These are phyloP conservation scores for Calocybe gambosa DNA, from an alignment of 1,284 basidiomycete species.

Conservation along the genomic window DNA sequence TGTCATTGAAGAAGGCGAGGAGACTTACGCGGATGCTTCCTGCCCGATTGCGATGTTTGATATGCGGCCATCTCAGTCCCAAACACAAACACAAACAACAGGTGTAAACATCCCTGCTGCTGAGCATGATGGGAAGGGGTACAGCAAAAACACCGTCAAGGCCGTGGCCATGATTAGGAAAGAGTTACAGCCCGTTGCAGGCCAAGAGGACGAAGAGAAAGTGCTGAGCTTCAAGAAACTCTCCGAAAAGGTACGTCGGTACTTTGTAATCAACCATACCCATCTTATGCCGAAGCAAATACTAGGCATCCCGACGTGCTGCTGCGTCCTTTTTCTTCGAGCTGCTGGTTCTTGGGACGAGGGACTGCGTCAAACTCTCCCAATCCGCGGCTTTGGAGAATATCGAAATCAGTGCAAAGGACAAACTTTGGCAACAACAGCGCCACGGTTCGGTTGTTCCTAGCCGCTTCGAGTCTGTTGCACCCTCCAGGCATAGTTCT, in stretches of 20 bases:
- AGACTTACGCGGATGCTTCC: constrained; percentile 59
- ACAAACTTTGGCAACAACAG: constrained; percentile 76
- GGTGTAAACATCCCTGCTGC: constrained; percentile 30
- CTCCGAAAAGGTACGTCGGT: constrained; percentile 59
- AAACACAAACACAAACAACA: constrained; percentile 22
- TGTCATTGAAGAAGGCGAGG: constrained; percentile 47
- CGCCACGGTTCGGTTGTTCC: constrained; percentile 44
- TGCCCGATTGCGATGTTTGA: constrained; percentile 86
- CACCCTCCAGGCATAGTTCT: constrained; percentile 18
- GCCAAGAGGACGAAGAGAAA: constrained; percentile 46
- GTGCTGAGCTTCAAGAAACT: constrained; percentile 68
- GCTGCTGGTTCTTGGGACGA: constrained; percentile 87
- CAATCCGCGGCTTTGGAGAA: constrained; percentile 79
- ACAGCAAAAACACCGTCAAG: constrained; percentile 88
- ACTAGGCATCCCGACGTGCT: constrained; percentile 80
- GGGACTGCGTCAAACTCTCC: constrained; percentile 79
- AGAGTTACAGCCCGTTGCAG: constrained; percentile 60
- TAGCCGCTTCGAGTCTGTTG: constrained; percentile 20
- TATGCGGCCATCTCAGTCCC: constrained; percentile 44
- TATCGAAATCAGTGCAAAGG: constrained; percentile 80
- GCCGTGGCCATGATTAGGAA: constrained; percentile 79
- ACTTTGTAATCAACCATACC: background rate
- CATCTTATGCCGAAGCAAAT: background rate
- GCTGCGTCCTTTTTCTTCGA: constrained; percentile 98
- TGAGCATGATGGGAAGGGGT: constrained; percentile 62